Conservation (phyloP, 495 filamentous ascomycete genomes). For the Tuber aestivum region DNA sequence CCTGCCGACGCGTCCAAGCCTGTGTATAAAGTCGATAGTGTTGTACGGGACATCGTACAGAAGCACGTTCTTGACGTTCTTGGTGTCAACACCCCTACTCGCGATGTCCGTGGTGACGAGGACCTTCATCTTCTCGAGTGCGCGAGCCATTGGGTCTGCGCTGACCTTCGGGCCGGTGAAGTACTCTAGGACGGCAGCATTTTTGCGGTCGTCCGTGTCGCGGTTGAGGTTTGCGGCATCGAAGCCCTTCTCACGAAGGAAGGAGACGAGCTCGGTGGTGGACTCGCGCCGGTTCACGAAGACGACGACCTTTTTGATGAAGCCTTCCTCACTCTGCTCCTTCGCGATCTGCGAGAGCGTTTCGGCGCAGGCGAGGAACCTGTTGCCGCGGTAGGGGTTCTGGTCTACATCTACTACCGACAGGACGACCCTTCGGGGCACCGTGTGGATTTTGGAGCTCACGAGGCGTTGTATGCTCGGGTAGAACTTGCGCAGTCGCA, state of each 20-base stretch:
- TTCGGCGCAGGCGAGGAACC: constrained; percentile 84
- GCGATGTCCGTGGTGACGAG: constrained; percentile 90
- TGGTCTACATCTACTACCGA: constrained; percentile 86
- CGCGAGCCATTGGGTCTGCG: constrained; percentile 10
- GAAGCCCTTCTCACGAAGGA: constrained; percentile 75
- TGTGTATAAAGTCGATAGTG: constrained; percentile 94
- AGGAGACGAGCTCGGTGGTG: constrained; percentile 70
- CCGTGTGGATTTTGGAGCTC: constrained; percentile 90
- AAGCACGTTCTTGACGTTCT: constrained; percentile 85
- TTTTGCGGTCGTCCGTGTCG: constrained; percentile 66
- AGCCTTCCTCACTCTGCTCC: constrained; percentile 57
- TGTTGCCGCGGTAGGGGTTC: constrained; percentile 85
- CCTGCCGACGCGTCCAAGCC: constrained; percentile 79
- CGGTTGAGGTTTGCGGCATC: constrained; percentile 76
- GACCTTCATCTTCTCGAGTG: constrained; percentile 66
- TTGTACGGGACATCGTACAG: constrained; percentile 94
- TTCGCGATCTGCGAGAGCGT: constrained; percentile 90
- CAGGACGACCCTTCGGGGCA: constrained; percentile 88
- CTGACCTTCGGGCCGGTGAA: constrained; percentile 56
- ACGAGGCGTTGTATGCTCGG: constrained; percentile 77
- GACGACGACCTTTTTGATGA: constrained; percentile 80
- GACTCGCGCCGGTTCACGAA: constrained; percentile 97
- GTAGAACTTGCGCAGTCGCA: constrained; percentile 69
- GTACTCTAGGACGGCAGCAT: constrained; percentile 64
- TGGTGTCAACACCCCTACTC: constrained; percentile 86